Evolutionary conservation across 192 early-diverging fungal genomes (phyloP).

Genomic region (Chytriomyces confervae): DNA sequence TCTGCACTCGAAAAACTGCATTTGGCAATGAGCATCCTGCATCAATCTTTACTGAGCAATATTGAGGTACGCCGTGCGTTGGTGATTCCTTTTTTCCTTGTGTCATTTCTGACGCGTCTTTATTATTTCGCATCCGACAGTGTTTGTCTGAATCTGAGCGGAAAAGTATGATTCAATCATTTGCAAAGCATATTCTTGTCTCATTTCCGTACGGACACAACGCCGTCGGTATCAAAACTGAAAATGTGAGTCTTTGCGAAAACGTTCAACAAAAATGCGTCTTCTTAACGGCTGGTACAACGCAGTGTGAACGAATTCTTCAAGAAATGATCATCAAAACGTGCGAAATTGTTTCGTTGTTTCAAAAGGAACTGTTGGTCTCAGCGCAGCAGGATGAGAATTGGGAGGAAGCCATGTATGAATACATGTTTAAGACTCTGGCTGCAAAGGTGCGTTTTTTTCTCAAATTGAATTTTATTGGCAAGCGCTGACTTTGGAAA

Average conservation of each 20-base stretch:
- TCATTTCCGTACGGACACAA: slow-evolving; percentile 26
- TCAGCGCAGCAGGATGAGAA: neutral
- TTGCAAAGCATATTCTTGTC: slow-evolving; percentile 20
- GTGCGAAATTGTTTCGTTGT: slow-evolving; percentile 19
- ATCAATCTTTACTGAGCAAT: slow-evolving; percentile 5
- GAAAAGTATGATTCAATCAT: neutral
- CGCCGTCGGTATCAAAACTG: slow-evolving; percentile 26
- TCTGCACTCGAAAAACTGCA: slow-evolving; percentile 11
- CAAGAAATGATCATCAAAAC: slow-evolving; percentile 31
- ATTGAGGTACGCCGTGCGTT: neutral
- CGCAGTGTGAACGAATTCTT: slow-evolving; percentile 21
- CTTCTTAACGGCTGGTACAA: neutral
- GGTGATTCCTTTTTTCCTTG: neutral
- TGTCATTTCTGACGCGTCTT: neutral
- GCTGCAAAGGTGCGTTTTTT: neutral
- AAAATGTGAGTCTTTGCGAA: neutral
- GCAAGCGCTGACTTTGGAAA: neutral
- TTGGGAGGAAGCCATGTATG: slow-evolving; percentile 15
- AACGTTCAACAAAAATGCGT: neutral
- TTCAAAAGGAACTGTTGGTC: neutral
- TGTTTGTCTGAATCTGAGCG: neutral
- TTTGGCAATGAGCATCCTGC: slow-evolving; percentile 9
- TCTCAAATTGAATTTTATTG: neutral
- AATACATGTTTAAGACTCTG: slow-evolving; percentile 11
- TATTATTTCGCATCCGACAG: neutral